Percentiles rank a stretch among this genome's conserved stretches.
phyloP scores from a whole-genome alignment of 371 early-diverging fungal species.

The Lichtheimia ramosa region DNA sequence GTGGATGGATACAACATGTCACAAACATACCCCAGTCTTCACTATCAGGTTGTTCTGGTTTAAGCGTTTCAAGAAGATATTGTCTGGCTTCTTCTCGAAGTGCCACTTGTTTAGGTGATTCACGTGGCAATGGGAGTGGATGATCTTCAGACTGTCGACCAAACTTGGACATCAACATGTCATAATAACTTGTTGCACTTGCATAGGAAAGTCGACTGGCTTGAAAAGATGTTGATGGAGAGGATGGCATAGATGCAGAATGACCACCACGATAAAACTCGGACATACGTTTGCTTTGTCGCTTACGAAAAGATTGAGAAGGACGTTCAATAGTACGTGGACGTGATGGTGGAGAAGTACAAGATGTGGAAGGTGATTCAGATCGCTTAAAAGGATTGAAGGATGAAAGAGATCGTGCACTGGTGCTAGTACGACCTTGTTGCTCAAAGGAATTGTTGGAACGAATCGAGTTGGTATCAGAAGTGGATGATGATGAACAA shows the following conservation, averaged over 20 bases:
- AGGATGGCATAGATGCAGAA: slow-evolving; percentile 1
- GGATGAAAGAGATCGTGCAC: slow-evolving; percentile 1
- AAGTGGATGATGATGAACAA: no score
- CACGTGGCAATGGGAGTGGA: slow-evolving; percentile 46
- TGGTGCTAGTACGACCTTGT: slow-evolving; percentile 1
- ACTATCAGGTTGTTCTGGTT: not conserved
- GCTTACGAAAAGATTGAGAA: slow-evolving; percentile 24
- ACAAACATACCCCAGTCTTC: slow-evolving; percentile 45
- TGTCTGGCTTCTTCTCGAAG: slow-evolving; percentile 30
- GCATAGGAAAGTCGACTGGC: slow-evolving; percentile 9
- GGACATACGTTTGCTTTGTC: slow-evolving; percentile 29
- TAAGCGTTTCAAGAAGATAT: not conserved
- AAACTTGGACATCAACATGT: slow-evolving; percentile 37
- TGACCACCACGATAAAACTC: slow-evolving; percentile 13
- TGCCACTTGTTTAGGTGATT: slow-evolving; percentile 30
- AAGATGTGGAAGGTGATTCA: slow-evolving; percentile 5
- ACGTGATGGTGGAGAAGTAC: not conserved
- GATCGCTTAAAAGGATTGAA: slow-evolving; percentile 12
- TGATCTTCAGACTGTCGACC: slow-evolving; percentile 27
- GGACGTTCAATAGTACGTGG: slow-evolving; percentile 17
- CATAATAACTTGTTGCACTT: slow-evolving; percentile 30
- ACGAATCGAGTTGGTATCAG: no score
- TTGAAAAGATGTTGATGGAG: slow-evolving; percentile 8
- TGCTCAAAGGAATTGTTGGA: slow-evolving; percentile 6
- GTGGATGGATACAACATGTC: no score